Conservation (phyloP, 1,284 basidiomycete genomes). For the Leccinum proximum region DNA sequence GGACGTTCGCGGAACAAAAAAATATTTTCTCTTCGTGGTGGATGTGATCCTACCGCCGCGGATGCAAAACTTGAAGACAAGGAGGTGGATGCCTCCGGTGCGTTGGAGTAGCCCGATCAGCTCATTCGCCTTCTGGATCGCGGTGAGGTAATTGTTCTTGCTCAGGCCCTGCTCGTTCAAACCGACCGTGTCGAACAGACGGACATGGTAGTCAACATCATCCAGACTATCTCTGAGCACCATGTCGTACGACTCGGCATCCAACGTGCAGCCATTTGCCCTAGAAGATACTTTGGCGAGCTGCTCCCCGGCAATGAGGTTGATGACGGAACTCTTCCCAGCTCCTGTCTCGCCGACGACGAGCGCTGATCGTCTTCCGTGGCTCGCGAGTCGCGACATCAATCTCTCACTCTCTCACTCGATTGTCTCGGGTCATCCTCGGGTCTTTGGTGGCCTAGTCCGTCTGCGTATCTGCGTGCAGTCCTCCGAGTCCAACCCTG, state of each 20-base stretch:
- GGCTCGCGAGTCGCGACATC: no score
- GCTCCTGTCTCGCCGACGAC: conserved; percentile 25
- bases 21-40: conserved; percentile 22
- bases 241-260: conserved; percentile 18
- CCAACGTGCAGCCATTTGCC: conserved; percentile 15
- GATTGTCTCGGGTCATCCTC: no score
- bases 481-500: no score
- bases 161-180: conserved; percentile 22
- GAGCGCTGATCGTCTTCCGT: conserved; percentile 1
- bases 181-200: conserved; percentile 24
- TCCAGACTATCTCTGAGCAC: conserved; percentile 12
- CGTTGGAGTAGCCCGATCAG: conserved; percentile 24
- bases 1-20: conserved; percentile 20
- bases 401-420: no score
- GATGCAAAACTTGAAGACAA: conserved; percentile 24
- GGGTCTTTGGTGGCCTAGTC: no score
- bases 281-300: conserved; percentile 18
- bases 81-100: conserved; percentile 23
- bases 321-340: conserved; percentile 27
- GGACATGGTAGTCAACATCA: conserved; percentile 10
- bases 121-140: conserved; percentile 20
- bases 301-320: conserved; percentile 19
- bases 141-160: conserved; percentile 15
- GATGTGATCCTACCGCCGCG: conserved; percentile 25
- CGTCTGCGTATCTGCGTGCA: no score